These are phyloP conservation scores for Citrus unshiu DNA, from an alignment of 345 rosid species.

Conservation along the genomic window DNA sequence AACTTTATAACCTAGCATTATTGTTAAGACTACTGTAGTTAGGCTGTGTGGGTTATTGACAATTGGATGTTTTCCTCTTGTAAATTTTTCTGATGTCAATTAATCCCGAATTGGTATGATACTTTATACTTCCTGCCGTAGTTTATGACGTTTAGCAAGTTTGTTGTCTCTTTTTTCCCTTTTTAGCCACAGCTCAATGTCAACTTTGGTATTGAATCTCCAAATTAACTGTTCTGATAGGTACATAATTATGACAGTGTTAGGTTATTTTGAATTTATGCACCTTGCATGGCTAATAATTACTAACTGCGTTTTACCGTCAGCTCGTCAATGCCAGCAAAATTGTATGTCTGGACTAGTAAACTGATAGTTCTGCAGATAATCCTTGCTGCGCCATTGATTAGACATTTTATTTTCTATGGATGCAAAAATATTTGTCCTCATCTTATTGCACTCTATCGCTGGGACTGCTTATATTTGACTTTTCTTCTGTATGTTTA, in stretches of 20 bases:
- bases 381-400: neutral
- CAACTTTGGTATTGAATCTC: neutral
- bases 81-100: neutral
- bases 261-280: no score
- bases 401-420: neutral
- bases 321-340: neutral
- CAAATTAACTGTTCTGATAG: neutral
- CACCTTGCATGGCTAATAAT: neutral
- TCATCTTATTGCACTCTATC: neutral
- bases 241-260: neutral
- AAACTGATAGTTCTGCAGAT: neutral
- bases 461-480: neutral
- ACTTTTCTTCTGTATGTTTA: neutral
- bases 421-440: slow-evolving; percentile 4
- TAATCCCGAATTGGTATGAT: neutral
- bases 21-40: neutral
- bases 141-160: neutral
- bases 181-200: neutral
- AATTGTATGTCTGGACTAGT: neutral
- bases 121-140: neutral
- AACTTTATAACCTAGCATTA: neutral
- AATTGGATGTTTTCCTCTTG: neutral
- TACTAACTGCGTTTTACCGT: neutral
- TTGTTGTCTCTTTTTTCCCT: neutral
- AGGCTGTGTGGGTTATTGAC: neutral